Evolutionary conservation across 192 early-diverging fungal species (phyloP).

Genomic region (Backusella westeae): DNA sequence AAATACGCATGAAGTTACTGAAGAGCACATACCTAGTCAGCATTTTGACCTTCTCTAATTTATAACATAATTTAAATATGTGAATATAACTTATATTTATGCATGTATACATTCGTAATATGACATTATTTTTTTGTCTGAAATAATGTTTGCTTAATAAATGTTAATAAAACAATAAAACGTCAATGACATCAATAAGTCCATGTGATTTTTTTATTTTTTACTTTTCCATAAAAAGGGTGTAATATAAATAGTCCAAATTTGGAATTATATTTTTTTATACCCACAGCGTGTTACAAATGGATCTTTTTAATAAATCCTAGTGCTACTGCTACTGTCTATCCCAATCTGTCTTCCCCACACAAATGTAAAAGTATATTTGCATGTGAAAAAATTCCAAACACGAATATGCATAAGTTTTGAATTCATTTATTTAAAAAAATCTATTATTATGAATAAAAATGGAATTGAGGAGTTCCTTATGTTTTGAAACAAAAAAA

Average conservation of each 20-base stretch:
- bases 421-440: not conserved
- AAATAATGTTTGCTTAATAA: no score
- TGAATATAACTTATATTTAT: no score
- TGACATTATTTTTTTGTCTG: no score
- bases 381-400: not conserved
- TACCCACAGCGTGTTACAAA: not conserved
- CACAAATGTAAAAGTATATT: not conserved
- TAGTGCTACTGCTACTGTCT: not conserved
- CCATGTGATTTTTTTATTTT: not conserved
- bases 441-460: not conserved
- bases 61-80: no score
- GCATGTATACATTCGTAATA: no score
- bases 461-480: not conserved
- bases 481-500: not conserved
- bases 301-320: not conserved
- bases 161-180: not conserved
- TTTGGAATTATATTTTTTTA: not conserved
- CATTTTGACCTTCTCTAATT: no score
- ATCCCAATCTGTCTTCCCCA: not conserved
- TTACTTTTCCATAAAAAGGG: not conserved
- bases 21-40: no score
- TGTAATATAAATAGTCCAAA: not conserved
- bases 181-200: not conserved
- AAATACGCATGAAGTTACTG: no score
- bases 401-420: not conserved